A percentile compares a stretch with the other conserved stretches of the same genome.
Conservation (phyloP, 2,329 filamentous ascomycete genomes). For the Aspergillus sp. region DNA sequence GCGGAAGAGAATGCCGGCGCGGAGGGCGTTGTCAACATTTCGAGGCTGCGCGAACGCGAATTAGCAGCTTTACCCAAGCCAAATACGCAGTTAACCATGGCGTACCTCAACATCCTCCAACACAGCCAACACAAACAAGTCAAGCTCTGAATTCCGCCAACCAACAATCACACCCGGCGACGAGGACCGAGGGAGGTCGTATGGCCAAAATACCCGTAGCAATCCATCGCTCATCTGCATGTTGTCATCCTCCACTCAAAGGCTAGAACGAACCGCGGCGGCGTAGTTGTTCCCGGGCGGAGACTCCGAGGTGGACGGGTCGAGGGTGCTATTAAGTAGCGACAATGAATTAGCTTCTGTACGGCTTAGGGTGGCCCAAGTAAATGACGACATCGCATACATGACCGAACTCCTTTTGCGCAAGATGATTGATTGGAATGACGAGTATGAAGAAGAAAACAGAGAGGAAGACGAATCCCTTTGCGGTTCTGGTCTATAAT, state of each 20-base stretch:
- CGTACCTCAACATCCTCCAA: constrained; percentile 87
- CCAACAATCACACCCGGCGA: constrained; percentile 85
- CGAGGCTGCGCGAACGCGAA: constrained; percentile 54
- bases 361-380: background rate
- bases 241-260: constrained; percentile 51
- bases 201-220: constrained; percentile 98
- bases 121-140: constrained; percentile 86
- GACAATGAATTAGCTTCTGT: background rate
- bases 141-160: constrained; percentile 89
- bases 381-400: constrained; percentile 53
- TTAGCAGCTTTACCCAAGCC: background rate
- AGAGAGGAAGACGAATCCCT: constrained; percentile 80
- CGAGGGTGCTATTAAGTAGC: constrained; percentile 70
- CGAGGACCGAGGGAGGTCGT: constrained; percentile 71
- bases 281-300: constrained; percentile 90
- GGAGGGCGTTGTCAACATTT: constrained; percentile 84
- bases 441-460: constrained; percentile 81
- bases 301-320: constrained; percentile 75
- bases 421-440: constrained; percentile 80
- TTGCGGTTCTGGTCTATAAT: constrained; percentile 73
- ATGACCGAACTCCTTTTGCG: constrained; percentile 73
- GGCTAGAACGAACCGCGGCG: constrained; percentile 88
- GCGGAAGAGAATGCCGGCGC: constrained; percentile 77
- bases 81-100: background rate
- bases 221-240: constrained; percentile 74